A percentile compares a stretch with the other conserved stretches of the same genome.
phyloP scores from a whole-genome alignment of 305 asterid genomes.

The Solanum hybrid region DNA sequence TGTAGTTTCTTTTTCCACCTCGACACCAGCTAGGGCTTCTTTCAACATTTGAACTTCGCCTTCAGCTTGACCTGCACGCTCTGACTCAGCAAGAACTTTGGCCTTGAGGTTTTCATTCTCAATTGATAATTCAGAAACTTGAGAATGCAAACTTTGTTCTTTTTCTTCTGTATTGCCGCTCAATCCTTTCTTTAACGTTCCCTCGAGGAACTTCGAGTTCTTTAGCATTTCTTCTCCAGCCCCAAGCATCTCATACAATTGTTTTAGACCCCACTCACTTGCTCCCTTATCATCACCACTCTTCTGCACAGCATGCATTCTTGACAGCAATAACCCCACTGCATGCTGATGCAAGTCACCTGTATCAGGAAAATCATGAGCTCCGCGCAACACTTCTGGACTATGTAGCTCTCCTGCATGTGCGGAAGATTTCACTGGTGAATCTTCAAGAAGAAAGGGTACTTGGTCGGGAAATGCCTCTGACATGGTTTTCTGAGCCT shows the following conservation, averaged over 20 bases:
- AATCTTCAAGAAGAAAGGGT: conserved; percentile 63
- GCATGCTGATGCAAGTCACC: not conserved
- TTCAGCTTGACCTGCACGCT: conserved; percentile 54
- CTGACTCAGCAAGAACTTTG: conserved; percentile 36
- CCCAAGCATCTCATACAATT: conserved; percentile 44
- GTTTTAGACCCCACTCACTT: conserved; percentile 40
- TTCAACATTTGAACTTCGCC: conserved; percentile 19
- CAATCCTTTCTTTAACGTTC: conserved; percentile 12
- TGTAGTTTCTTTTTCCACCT: conserved; percentile 52
- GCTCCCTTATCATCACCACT: conserved; percentile 20
- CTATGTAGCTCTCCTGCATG: conserved; percentile 36
- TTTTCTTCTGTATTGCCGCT: conserved; percentile 16
- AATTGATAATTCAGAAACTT: conserved; percentile 28
- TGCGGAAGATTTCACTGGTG: conserved; percentile 40
- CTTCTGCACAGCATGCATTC: conserved; percentile 4
- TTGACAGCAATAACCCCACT: conserved; percentile 14
- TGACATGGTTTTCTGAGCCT: conserved; percentile 79
- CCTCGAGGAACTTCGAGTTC: conserved; percentile 19
- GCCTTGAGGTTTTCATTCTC: conserved; percentile 48
- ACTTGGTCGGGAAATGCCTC: conserved; percentile 83
- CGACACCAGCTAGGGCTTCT: conserved; percentile 37
- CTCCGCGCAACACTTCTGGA: conserved; percentile 24
- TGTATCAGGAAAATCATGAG: not conserved
- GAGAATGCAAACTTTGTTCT: conserved; percentile 22
- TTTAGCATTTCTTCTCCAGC: conserved; percentile 14